Evolutionary conservation across 2,329 filamentous ascomycete genomes (phyloP), one percentile per base, ranked within the genome.

Genomic region (Mycosphaerella sp.): DNA sequence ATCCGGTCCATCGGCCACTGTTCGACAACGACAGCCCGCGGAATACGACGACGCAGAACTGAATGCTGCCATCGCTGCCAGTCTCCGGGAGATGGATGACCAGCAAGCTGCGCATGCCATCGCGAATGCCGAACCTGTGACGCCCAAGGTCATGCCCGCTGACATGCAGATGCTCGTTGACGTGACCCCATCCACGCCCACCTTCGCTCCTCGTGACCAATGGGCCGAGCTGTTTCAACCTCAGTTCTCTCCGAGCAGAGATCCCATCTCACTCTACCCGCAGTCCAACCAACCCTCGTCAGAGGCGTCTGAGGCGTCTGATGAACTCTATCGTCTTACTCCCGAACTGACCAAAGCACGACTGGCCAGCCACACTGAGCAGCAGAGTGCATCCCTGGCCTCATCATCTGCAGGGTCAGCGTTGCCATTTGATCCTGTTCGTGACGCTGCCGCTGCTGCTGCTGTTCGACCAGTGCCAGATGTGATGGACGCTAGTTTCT

Each of bases 31-130:
- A 14, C 48, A 29, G 26, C 26, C 58, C n/a, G 52, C 54, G 14
- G 53, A 63, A 21, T 51, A 62, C 1, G 61, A 67, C 11, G 65
- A 68, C 17, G 59, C 51, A 17, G 63, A 66, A n/a, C 55, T 70
- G 9, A 59, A 57, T 17, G 66, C 65, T 45, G 69, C 68, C 12
- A 69, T 70, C 23, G 65, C 62, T 39, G 67, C 68, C 21, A 71
- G 69, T 56, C 54, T 71, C 21, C 56, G 55, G 44, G 63, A 64
- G 12, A 64, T 63, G 61, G 60, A 64, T 48, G 53, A 55, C 14
- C 59, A 61, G 40, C 65, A 66, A 56, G 55, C 62, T 21, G 56
- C 60, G 31, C 62, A 62, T 45, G 57, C 59, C 31, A 38, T 62
- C 6, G 54, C 56, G 17, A 38, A 58, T 23, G 55, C 55, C 10